Conservation (phyloP, 352 stramenopile genomes). For the Lagenidium giganteum region DNA sequence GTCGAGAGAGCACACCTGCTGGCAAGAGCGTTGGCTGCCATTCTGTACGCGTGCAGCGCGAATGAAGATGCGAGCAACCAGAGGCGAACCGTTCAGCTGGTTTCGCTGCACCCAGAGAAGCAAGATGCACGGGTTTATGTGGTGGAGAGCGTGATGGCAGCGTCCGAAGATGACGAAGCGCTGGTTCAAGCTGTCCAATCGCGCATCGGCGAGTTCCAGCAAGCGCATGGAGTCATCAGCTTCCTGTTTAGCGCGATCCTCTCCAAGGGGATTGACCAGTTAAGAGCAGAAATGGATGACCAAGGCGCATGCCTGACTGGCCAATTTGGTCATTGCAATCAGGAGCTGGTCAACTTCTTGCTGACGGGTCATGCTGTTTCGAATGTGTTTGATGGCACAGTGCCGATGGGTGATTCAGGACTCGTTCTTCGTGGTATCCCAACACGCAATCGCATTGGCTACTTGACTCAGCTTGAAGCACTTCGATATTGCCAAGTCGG, state of each 20-base stretch:
- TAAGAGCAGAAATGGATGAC: slow-evolving; percentile 79
- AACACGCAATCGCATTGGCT: slow-evolving; percentile 56
- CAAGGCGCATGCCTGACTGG: slow-evolving; percentile 43
- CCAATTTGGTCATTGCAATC: slow-evolving; percentile 74
- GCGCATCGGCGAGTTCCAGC: slow-evolving; percentile 23
- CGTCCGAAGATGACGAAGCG: slow-evolving; percentile 2
- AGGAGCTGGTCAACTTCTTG: slow-evolving; percentile 86
- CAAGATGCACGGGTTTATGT: too few relatives aligned
- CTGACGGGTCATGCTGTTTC: slow-evolving; percentile 72
- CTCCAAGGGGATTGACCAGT: slow-evolving; percentile 34
- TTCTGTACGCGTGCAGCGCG: slow-evolving; percentile 15
- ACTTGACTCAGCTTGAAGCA: slow-evolving; percentile 88
- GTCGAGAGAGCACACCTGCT: slow-evolving; percentile 10
- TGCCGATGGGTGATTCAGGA: slow-evolving; percentile 72
- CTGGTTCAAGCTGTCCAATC: slow-evolving; percentile 6
- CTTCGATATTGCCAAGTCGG: slow-evolving; percentile 90
- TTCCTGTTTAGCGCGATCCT: slow-evolving; percentile 68
- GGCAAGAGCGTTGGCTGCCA: slow-evolving; percentile 15
- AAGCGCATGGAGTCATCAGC: slow-evolving; percentile 51
- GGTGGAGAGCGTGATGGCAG: slow-evolving; percentile 2
- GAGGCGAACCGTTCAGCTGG: too few relatives aligned
- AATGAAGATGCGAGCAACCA: too few relatives aligned
- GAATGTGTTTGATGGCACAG: slow-evolving; percentile 80
- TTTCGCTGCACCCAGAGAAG: too few relatives aligned
- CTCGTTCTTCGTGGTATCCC: slow-evolving; percentile 64